Evolutionary conservation across 2,329 filamentous ascomycete genomes (phyloP).

Genomic region (Arthroderma sp.): DNA sequence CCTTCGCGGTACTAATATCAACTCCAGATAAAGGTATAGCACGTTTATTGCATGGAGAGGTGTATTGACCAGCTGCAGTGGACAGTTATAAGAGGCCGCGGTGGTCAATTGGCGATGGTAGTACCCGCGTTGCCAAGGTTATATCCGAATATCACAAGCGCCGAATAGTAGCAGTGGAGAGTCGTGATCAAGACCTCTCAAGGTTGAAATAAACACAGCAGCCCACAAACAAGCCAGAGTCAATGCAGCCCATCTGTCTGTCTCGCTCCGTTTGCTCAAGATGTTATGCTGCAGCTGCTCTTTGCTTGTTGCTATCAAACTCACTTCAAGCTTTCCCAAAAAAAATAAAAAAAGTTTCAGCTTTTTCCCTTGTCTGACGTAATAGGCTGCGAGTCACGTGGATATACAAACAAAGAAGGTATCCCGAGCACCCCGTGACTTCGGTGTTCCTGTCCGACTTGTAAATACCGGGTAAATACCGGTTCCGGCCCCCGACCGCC

Average conservation of each 20-base stretch:
- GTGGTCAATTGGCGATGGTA: background rate
- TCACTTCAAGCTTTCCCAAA: background rate
- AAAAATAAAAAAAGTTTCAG: background rate
- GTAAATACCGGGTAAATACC: slow-evolving; percentile 3
- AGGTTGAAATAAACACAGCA: background rate
- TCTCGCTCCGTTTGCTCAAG: background rate
- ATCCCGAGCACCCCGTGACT: background rate
- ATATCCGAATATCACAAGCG: background rate
- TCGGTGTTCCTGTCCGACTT: background rate
- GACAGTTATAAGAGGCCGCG: background rate
- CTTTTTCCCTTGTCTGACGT: background rate
- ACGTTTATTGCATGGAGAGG: background rate
- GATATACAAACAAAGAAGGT: background rate
- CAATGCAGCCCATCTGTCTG: background rate
- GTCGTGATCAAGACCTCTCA: no score
- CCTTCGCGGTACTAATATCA: background rate
- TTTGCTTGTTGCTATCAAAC: no score
- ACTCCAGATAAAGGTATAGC: background rate
- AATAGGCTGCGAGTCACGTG: slow-evolving; percentile 2
- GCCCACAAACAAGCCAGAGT: background rate
- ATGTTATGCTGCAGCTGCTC: no score
- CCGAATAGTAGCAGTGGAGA: background rate
- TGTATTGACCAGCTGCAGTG: background rate
- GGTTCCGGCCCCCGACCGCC: background rate
- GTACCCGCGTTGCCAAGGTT: background rate